Percentiles rank a stretch among this genome's conserved stretches.
Evolutionary conservation across 139 green algal species (phyloP).

Genomic region (Volvox africanus): DNA sequence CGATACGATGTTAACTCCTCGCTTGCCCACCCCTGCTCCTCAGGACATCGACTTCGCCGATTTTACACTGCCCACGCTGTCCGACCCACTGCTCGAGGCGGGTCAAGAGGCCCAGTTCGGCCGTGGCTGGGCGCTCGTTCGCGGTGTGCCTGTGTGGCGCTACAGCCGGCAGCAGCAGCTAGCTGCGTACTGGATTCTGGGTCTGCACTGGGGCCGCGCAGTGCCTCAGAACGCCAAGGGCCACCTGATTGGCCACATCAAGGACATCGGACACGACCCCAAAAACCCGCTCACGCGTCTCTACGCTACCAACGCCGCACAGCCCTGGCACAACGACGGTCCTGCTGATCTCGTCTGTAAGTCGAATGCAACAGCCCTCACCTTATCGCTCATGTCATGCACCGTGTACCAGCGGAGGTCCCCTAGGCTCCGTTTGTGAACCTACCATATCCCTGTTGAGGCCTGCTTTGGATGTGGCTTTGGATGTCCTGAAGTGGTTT

Average conservation of each 20-base stretch:
- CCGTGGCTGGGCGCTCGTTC: slow-evolving; percentile 73
- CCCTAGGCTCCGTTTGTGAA: no score
- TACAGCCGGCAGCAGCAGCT: slow-evolving; percentile 66
- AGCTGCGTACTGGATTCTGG: slow-evolving; percentile 64
- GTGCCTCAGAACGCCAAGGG: slow-evolving; percentile 74
- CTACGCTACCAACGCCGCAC: slow-evolving; percentile 75
- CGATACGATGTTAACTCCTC: no score
- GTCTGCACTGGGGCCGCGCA: slow-evolving; percentile 65
- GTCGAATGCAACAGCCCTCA: neutral
- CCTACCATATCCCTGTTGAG: no score
- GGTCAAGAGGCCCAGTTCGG: slow-evolving; percentile 60
- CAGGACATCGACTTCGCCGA: slow-evolving; percentile 62
- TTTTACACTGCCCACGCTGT: slow-evolving; percentile 69
- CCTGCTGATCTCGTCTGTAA: slow-evolving; percentile 69
- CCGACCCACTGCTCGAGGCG: slow-evolving; percentile 52
- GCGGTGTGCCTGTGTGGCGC: slow-evolving; percentile 65
- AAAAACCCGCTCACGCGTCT: slow-evolving; percentile 62
- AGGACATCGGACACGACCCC: slow-evolving; percentile 73
- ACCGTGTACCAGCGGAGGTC: no score
- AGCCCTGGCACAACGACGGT: slow-evolving; percentile 76
- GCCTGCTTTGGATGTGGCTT: no score
- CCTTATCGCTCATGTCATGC: no score
- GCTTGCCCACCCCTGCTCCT: neutral
- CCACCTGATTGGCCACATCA: slow-evolving; percentile 80
- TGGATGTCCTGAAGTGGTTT: no score